phyloP scores from a whole-genome alignment of 2,329 filamentous ascomycete genomes.

The Penicillium palitans region DNA sequence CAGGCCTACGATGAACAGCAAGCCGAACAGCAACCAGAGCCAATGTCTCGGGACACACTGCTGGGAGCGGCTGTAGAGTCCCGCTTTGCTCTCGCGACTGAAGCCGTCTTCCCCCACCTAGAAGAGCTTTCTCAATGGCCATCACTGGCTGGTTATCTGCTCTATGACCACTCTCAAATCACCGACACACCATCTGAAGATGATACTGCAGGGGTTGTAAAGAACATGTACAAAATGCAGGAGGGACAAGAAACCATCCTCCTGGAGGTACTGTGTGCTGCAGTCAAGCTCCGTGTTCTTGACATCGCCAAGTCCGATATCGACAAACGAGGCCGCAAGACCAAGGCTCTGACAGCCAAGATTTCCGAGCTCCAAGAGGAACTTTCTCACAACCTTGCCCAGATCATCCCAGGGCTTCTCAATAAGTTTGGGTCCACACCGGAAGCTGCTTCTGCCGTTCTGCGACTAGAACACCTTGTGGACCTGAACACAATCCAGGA shows the following conservation, averaged over 20 bases:
- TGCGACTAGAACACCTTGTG: conserved; percentile 81
- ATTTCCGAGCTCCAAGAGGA: conserved; percentile 71
- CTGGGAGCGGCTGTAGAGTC: conserved; percentile 71
- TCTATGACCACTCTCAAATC: conserved; percentile 82
- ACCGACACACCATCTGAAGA: conserved; percentile 54
- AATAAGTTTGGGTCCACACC: conserved; percentile 93
- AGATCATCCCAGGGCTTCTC: conserved; percentile 77
- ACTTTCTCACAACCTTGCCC: conserved; percentile 73
- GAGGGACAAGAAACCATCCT: conserved; percentile 80
- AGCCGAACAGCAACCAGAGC: conserved; percentile 32
- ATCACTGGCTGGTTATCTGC: conserved; percentile 79
- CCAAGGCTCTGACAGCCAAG: conserved; percentile 62
- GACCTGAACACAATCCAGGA: conserved; percentile 87
- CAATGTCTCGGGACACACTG: conserved; percentile 41
- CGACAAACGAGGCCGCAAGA: conserved; percentile 57
- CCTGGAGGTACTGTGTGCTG: conserved; percentile 80
- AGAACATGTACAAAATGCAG: conserved; percentile 69
- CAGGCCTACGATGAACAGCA: conserved; percentile 74
- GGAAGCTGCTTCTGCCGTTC: conserved; percentile 78
- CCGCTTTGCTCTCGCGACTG: conserved; percentile 79
- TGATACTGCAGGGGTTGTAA: conserved; percentile 64
- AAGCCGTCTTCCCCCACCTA: conserved; percentile 80
- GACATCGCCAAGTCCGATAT: conserved; percentile 63
- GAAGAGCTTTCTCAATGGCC: conserved; percentile 85
- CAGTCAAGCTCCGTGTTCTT: conserved; percentile 72